Conservation (phyloP, 352 stramenopile species). For the Phytophthora citrophthora region DNA sequence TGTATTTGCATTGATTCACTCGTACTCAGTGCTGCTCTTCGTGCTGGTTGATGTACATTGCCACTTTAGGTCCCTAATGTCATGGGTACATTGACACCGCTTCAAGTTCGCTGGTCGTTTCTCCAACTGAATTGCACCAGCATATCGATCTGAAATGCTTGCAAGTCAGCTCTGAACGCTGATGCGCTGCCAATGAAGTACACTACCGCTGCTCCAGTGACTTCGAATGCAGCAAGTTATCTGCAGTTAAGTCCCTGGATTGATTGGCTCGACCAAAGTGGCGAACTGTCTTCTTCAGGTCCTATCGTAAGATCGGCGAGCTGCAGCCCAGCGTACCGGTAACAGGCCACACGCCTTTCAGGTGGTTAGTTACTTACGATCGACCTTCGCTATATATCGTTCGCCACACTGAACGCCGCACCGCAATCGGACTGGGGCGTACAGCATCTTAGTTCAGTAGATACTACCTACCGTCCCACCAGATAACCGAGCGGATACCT, state of each 20-base stretch:
- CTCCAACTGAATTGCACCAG: not conserved
- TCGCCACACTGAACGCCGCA: conserved; percentile 3
- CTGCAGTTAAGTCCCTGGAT: not conserved
- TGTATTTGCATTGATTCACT: too few relatives aligned
- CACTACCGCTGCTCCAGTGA: not conserved
- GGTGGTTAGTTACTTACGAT: conserved; percentile 28
- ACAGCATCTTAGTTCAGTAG: conserved; percentile 9
- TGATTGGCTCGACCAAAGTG: conserved; percentile 12
- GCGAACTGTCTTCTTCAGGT: conserved; percentile 19
- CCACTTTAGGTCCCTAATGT: not conserved
- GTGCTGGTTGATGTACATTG: not conserved
- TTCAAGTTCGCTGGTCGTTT: conserved; percentile 22
- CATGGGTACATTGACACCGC: not conserved
- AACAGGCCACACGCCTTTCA: not conserved
- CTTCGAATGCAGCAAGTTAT: not conserved
- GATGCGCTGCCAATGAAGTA: not conserved
- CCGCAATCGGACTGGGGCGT: conserved; percentile 4
- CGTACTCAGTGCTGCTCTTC: not conserved
- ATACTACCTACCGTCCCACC: too few relatives aligned
- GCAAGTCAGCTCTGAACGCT: conserved; percentile 11
- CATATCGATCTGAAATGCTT: not conserved
- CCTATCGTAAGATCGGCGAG: conserved; percentile 26
- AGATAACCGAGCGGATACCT: too few relatives aligned
- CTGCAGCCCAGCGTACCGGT: not conserved
- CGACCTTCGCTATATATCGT: conserved; percentile 5